Base-by-base conservation (phyloP, 257 asterid species). In the Solanum clarkiae region DNA sequence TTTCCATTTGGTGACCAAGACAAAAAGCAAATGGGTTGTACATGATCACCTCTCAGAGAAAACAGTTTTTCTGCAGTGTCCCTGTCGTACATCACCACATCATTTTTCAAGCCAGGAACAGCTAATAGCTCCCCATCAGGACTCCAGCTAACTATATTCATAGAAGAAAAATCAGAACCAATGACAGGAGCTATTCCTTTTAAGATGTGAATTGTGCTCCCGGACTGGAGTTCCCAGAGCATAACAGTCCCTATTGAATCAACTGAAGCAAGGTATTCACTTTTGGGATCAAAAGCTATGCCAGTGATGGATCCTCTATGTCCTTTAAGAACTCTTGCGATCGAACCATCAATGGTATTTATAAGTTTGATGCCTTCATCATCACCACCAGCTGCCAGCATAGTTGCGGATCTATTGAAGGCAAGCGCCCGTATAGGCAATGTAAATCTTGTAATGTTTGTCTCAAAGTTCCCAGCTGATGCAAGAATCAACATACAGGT, bases 1-100 rank as follows among this genome's bases (percentile, higher is more conserved):
- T 93, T 95, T 51, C 99, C 99, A 86, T 97, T 97, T 45, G 98
- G 99, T 15, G 99, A 97, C 98, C 99, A 97, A 70, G 95, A 94
- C 81, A 97, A 88, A 91, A 88, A 97, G 90, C 99, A 97, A 85
- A 97, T 85, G 79, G 97, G 94, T 86, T 92, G 87, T 20, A 59
- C 87, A 85, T 97, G 99, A 91, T 97, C 99, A 86, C 98, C 99
- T 89, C 94, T 92, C 63, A 97, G 94, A 80, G 97, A 91, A 88
- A 91, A 90, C 80, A 92, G 88, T 87, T 89, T 95, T 91, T 97
- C 98, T 49, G 98, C 94, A 65, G 99, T 97, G 94, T 97, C 98
- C 88, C 99, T 94, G 89, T 95, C 99, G 71, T 95, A 95, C 94
- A 95, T 84, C 79, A 93, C 95, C 82, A 97, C 99, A 85, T 97